Evolutionary conservation across 257 asterid genomes (phyloP).

Genomic region (Eucommia ulmoides): DNA sequence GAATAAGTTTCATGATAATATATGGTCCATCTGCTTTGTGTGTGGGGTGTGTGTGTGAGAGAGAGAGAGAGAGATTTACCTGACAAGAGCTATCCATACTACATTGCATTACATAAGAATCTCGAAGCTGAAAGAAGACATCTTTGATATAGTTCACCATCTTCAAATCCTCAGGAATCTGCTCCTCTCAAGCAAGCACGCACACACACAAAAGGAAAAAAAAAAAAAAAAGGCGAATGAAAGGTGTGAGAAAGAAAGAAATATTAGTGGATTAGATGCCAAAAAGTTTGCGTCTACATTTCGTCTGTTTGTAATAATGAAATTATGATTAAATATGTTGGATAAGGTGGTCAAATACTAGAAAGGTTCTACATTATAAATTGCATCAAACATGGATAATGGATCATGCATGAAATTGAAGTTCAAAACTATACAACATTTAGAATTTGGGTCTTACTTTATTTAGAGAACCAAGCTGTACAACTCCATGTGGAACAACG

Average conservation of each 20-base stretch:
- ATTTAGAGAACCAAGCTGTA: constrained; percentile 2
- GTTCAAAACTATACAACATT: background rate
- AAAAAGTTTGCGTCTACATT: too few species aligned
- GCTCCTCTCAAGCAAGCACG: constrained; percentile 12
- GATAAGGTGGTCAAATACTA: background rate
- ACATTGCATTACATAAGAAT: constrained; percentile 24
- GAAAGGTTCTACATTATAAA: background rate
- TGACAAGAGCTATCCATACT: constrained; percentile 32
- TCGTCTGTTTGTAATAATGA: too few species aligned
- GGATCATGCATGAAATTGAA: too few species aligned
- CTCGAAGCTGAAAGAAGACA: constrained; percentile 40
- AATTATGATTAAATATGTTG: background rate
- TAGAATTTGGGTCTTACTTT: background rate
- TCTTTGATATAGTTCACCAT: constrained; percentile 52
- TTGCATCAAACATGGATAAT: background rate
- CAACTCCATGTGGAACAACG: background rate
- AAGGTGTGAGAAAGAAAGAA: too few species aligned
- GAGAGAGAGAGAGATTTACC: constrained; percentile 33
- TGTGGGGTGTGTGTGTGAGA: background rate
- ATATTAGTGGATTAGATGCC: too few species aligned
- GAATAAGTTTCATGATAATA: too few species aligned
- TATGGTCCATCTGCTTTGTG: background rate
- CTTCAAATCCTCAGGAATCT: constrained; percentile 75
- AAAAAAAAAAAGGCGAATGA: too few species aligned
- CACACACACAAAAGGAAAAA: constrained; percentile 5